Evolutionary conservation across 805 yeast genomes (phyloP), one percentile per base, ranked within the genome.

Genomic region (Cyberlindnera samutprakarnensis): DNA sequence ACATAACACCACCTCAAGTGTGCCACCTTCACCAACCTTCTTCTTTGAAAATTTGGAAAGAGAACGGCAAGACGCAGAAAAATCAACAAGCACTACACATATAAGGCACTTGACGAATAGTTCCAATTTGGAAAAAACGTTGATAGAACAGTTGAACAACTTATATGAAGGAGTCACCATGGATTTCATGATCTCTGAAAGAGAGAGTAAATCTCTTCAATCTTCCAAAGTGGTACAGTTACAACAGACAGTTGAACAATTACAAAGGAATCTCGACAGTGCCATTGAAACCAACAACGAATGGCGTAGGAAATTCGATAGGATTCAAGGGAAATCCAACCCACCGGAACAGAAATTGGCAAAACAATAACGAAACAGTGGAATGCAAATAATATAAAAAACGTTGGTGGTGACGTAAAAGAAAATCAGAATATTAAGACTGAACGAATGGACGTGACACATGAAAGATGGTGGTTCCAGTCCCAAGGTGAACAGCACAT

Each of bases 201-300:
- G 21, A 8, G 10, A 19, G 21, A 8, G 10, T 8, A 19, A 24
- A 13, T 10, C 12, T 13, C 8, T 12, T 13, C 14, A 24, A 12
- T 33, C 35, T 24, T 27, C 23, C 4, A 41, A 23, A 18, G 31
- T 39, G 2, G 25, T 6, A 2, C 29, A 27, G n/a, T 31, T 50
- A 18, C 31, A 44, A n/a, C 25, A 25, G 6, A 42, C 42, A 14
- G 33, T 47, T 8, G 29, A 30, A 2, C n/a, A 22, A 6, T 33
- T 52, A 29, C 37, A 34, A 7, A 24, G 28, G 15, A 48, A 44
- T 29, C 32, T 52, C 19, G 36, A 35, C 1, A 29, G 30, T 6
- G 49, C 52, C 13, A 35, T 47, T 30, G 54, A 46, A 21, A 43
- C 43, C 6, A 49, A 46, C 30, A 54, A 51, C 20, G 48, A 47